Percentiles rank a stretch among this genome's conserved stretches.
phyloP scores from a whole-genome alignment of 345 rosid genomes.

The Syzygium oleosum region DNA sequence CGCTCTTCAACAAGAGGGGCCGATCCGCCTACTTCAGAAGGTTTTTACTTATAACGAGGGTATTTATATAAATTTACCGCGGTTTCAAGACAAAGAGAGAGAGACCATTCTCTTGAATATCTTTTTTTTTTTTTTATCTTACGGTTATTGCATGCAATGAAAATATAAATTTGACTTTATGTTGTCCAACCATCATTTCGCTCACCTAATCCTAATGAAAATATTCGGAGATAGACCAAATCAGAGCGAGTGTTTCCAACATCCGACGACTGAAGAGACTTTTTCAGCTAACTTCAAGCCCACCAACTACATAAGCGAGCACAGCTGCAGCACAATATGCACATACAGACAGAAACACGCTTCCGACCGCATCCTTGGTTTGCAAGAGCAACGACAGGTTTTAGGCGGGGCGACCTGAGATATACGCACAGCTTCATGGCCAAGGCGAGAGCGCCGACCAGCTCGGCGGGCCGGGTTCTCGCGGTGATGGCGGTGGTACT shows the following conservation, averaged over 20 bases:
- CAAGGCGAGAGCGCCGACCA: neutral
- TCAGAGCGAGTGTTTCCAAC: neutral
- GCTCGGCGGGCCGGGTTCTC: neutral
- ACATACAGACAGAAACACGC: neutral
- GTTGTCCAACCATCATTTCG: neutral
- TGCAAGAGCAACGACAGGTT: neutral
- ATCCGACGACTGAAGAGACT: neutral
- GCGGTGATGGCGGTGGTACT: slow-evolving; percentile 1
- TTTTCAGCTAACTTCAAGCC: neutral
- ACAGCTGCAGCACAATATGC: neutral
- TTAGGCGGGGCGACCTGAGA: neutral
- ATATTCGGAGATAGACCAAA: neutral
- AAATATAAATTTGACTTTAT: neutral
- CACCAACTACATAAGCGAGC: neutral
- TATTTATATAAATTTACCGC: no score
- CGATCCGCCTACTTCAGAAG: no score
- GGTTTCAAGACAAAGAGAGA: no score
- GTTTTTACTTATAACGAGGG: no score
- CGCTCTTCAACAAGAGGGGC: no score
- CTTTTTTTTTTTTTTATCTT: no score
- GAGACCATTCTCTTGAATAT: no score
- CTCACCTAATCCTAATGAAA: neutral
- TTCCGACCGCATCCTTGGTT: neutral
- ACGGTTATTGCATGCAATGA: neutral
- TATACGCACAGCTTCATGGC: neutral